Evolutionary conservation across 345 rosid genomes (phyloP).

Genomic region (Abelmoschus esculentus): DNA sequence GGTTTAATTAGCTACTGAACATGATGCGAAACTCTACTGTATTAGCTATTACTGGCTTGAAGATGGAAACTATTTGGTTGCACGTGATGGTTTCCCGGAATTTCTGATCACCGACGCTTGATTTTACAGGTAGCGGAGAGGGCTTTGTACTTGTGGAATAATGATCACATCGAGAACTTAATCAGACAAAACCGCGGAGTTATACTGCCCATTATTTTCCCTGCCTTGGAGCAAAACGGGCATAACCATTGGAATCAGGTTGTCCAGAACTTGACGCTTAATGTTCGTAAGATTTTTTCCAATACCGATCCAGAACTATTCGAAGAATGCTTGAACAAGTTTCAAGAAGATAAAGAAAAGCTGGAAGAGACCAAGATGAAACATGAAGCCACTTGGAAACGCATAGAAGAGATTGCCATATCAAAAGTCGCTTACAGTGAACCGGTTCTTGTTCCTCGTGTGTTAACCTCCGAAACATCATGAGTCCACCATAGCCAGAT

Average conservation of each 20-base stretch:
- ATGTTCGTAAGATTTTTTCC: not conserved
- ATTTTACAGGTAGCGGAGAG: not conserved
- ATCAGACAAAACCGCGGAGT: not conserved
- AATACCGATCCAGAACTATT: not conserved
- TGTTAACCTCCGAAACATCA: not conserved
- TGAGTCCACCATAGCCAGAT: not conserved
- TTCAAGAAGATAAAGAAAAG: not conserved
- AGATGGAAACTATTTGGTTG: not conserved
- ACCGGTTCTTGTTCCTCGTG: not conserved
- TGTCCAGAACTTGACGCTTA: not conserved
- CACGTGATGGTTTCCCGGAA: too few relatives aligned
- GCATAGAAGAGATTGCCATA: not conserved
- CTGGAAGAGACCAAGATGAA: not conserved
- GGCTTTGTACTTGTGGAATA: not conserved
- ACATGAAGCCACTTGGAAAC: not conserved
- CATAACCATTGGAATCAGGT: not conserved
- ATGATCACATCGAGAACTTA: not conserved
- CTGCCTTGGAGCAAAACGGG: not conserved
- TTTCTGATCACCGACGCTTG: too few relatives aligned
- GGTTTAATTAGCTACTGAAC: constrained; percentile 1
- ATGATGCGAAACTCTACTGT: not conserved
- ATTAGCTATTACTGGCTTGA: not conserved
- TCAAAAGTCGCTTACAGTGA: not conserved
- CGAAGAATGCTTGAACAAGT: not conserved
- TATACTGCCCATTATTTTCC: not conserved